Evolutionary conservation across 345 rosid species (phyloP).

Genomic region (Raphanus sativus): DNA sequence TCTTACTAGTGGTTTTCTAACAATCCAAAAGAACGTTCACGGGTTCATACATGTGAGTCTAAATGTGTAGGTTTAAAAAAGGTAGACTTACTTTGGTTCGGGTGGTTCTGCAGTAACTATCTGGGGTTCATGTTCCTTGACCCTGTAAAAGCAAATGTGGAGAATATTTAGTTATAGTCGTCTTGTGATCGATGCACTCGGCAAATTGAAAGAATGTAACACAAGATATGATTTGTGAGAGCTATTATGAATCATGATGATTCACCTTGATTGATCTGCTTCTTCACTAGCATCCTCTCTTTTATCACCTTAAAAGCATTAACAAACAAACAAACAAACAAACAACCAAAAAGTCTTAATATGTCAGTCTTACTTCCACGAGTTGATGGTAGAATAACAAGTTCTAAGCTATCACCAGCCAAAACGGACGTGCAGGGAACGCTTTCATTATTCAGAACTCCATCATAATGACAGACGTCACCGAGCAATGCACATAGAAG

Average conservation of each 20-base stretch:
- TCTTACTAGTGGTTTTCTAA: neutral
- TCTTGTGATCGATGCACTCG: slow-evolving; percentile 12
- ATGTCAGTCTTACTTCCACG: too few relatives aligned
- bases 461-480: slow-evolving; percentile 1
- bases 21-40: neutral
- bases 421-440: neutral
- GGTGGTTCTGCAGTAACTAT: slow-evolving; percentile 25
- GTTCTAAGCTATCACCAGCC: neutral
- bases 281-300: slow-evolving; percentile 44
- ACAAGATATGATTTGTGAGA: neutral
- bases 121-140: slow-evolving; percentile 23
- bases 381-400: neutral
- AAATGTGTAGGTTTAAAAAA: neutral
- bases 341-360: too few relatives aligned
- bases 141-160: slow-evolving; percentile 33
- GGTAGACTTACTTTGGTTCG: slow-evolving; percentile 28
- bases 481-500: neutral
- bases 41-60: neutral
- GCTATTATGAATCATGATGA: too few relatives aligned
- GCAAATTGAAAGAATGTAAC: neutral
- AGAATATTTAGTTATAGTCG: neutral
- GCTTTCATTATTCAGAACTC: neutral
- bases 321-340: neutral
- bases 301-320: slow-evolving; percentile 45
- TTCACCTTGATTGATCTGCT: slow-evolving; percentile 47